Base-by-base conservation (phyloP, 164 flowering plant species). In the Umbellularia californica region DNA sequence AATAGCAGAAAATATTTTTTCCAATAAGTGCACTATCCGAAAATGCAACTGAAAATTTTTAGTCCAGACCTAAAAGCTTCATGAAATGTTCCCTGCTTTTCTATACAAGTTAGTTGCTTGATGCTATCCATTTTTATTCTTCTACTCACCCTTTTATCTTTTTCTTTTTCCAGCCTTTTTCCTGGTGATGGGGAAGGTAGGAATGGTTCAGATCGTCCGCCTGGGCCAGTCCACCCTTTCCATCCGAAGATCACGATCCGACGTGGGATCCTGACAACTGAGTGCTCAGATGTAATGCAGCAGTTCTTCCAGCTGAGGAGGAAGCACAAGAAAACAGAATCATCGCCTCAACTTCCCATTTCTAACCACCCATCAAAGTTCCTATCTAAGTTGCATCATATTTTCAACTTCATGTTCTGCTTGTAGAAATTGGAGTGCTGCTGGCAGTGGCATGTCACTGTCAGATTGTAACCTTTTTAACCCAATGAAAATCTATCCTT, bases 231-330 rank as follows among this genome's bases (percentile, higher is more conserved):
- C 64, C 99, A 95, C 75, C 98, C 99, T 10, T 93, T 95, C 80
- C 98, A 95, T 78, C 97, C 97, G n/a, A 91, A 92, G 2, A 92
- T 93, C 82, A 85, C 62, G 0, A 83, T 95, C 23, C 78, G 94
- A 24, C 85, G 97, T 68, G 94, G 92, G 68, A 82, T 95, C 58
- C 73, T 92, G 75, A 84, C 85, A 50, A 75, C 90, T 69, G 98
- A 92, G 68, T 95, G 99, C 80, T 88, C 93, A 62, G 93, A 93
- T 69, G 79, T 71, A 33, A 93, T 95, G 99, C 89, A 90, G 75
- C 96, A 93, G 50, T 93, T 95, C 78, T 93, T 95, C 77, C 91
- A 88, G 81, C 88, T 89, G 33, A 87, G 98, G 79, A 88, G 99
- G 82, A 85, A 86, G 73, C 84, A 79, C 55, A 87, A 85, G 78